phyloP scores from a whole-genome alignment of 345 rosid species.

The Euphorbia tirucalli region DNA sequence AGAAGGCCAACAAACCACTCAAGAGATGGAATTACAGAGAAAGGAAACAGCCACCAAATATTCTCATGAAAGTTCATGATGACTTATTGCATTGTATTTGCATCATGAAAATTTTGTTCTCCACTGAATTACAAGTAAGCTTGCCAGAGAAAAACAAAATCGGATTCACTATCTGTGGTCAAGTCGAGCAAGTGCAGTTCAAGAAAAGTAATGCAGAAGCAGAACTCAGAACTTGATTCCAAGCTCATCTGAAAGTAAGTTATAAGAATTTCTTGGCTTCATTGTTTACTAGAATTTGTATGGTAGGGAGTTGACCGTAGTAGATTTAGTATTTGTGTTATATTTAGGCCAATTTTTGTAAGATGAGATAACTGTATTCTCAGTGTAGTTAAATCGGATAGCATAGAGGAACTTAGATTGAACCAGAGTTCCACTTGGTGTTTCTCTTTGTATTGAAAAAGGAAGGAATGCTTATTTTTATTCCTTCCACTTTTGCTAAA shows the following conservation, averaged over 20 bases:
- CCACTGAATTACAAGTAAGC: too few species aligned
- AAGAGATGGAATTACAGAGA: slow-evolving; percentile 14
- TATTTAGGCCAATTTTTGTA: background rate
- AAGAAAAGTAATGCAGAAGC: too few species aligned
- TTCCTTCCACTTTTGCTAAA: background rate
- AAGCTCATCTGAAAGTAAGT: too few species aligned
- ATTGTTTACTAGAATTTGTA: background rate
- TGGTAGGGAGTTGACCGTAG: background rate
- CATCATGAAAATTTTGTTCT: too few species aligned
- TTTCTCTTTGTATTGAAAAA: background rate
- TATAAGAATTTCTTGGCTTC: background rate
- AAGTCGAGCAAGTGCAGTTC: background rate
- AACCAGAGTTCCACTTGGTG: background rate
- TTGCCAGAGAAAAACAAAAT: too few species aligned
- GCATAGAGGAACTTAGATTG: background rate
- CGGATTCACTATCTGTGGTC: too few species aligned
- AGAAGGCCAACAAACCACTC: slow-evolving; percentile 16
- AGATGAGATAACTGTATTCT: background rate
- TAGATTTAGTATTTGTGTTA: background rate
- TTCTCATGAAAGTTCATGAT: slow-evolving; percentile 5
- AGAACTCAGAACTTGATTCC: background rate
- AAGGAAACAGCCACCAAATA: slow-evolving; percentile 1
- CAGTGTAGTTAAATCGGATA: background rate
- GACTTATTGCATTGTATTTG: background rate
- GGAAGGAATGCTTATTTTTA: too few species aligned